Evolutionary conservation across 345 rosid genomes (phyloP).

Genomic region (Rubroshorea leprosula): DNA sequence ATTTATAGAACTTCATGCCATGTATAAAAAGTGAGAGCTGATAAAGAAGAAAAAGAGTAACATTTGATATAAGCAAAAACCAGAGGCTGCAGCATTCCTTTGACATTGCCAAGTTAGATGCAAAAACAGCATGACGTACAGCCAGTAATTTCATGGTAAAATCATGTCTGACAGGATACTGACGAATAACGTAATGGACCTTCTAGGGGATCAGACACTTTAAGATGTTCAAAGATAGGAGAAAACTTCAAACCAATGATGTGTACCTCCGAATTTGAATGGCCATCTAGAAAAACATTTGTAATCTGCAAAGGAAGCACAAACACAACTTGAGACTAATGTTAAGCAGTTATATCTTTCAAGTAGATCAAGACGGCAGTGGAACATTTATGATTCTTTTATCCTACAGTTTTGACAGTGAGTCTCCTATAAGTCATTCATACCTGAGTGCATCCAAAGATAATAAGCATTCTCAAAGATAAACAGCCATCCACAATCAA

Average conservation of each 20-base stretch:
- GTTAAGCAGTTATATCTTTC: not conserved
- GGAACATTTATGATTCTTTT: too few relatives aligned
- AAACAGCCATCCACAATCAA: conserved; percentile 78
- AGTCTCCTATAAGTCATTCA: not conserved
- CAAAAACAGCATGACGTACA: too few relatives aligned
- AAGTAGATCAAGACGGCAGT: not conserved
- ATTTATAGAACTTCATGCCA: too few relatives aligned
- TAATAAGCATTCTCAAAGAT: conserved; percentile 55
- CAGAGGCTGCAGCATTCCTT: too few relatives aligned
- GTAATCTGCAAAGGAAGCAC: conserved; percentile 52
- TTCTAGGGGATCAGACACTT: conserved; percentile 18
- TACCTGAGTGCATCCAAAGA: conserved; percentile 95
- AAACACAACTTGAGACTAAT: conserved; percentile 4
- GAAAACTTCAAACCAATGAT: conserved; percentile 64
- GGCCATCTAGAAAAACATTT: conserved; percentile 51
- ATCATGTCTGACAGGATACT: not conserved
- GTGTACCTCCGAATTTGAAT: conserved; percentile 57
- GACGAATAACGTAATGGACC: conserved; percentile 25
- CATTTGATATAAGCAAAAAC: too few relatives aligned
- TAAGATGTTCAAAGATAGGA: conserved; percentile 36
- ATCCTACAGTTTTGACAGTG: not conserved
- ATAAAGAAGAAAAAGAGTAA: too few relatives aligned
- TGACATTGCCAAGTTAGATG: not conserved
- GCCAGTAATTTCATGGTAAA: too few relatives aligned
- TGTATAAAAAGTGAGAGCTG: too few relatives aligned